Evolutionary conservation across 1,284 basidiomycete species (phyloP).

Genomic region (Papiliotrema nemorosa): DNA sequence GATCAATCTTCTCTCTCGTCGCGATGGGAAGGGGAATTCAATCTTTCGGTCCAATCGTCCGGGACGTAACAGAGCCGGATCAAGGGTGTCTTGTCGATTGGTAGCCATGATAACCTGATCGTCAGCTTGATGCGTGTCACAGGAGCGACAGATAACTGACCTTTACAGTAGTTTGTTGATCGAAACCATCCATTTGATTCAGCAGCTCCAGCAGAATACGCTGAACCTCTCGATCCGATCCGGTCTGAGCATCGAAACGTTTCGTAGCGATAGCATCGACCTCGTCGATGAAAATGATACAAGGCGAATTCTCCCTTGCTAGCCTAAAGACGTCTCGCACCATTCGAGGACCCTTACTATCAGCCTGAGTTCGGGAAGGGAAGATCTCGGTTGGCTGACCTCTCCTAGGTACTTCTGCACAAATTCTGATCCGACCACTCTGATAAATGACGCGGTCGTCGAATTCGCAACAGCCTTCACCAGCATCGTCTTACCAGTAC

Average conservation of each 20-base stretch:
- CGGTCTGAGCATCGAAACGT: slow-evolving; percentile 99
- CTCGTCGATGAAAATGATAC: slow-evolving; percentile 99
- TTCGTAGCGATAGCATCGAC: slow-evolving; percentile 99
- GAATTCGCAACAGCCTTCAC: slow-evolving; percentile 98
- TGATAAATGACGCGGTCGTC: slow-evolving; percentile 95
- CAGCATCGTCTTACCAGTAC: slow-evolving; percentile 98
- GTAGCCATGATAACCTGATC: slow-evolving; percentile 97
- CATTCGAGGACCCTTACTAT: slow-evolving; percentile 81
- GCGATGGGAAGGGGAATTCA: slow-evolving; percentile 91
- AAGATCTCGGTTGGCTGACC: slow-evolving; percentile 26
- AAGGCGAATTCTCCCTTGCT: slow-evolving; percentile 93
- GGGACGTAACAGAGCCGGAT: slow-evolving; percentile 94
- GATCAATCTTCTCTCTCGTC: slow-evolving; percentile 93
- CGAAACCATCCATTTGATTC: slow-evolving; percentile 99
- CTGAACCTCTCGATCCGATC: slow-evolving; percentile 98
- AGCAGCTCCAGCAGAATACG: slow-evolving; percentile 97
- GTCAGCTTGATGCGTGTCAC: background rate
- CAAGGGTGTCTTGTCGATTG: slow-evolving; percentile 91
- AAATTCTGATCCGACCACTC: slow-evolving; percentile 97
- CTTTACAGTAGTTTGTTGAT: slow-evolving; percentile 98
- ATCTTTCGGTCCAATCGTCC: slow-evolving; percentile 98
- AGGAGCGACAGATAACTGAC: slow-evolving; percentile 51
- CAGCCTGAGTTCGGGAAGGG: background rate
- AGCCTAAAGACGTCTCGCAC: slow-evolving; percentile 98
- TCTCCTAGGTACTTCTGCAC: slow-evolving; percentile 99